Evolutionary conservation across 768 basidiomycete genomes (phyloP).

Genomic region (Mycena chlorophos): DNA sequence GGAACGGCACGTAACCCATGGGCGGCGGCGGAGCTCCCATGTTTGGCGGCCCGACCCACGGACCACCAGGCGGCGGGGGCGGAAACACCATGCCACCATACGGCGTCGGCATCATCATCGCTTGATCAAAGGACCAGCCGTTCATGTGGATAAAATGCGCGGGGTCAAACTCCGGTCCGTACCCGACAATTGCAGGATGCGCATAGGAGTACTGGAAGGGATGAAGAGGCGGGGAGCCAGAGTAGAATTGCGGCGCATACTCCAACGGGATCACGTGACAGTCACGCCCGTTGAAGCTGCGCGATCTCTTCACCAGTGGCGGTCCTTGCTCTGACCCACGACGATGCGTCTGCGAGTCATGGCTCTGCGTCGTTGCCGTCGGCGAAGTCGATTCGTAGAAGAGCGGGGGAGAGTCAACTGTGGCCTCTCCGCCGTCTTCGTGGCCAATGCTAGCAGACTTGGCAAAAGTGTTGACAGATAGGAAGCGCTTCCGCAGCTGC

Average conservation of each 20-base stretch:
- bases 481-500: slow-evolving; percentile 37
- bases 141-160: slow-evolving; percentile 15
- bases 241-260: slow-evolving; percentile 16
- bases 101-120: slow-evolving; percentile 22
- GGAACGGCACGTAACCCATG: slow-evolving; percentile 4
- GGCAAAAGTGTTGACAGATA: slow-evolving; percentile 26
- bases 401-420: slow-evolving; percentile 17
- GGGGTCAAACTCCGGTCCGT: slow-evolving; percentile 20
- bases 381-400: slow-evolving; percentile 35
- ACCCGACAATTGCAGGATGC: slow-evolving; percentile 13
- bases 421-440: slow-evolving; percentile 14
- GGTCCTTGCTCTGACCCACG: slow-evolving; percentile 25
- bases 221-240: slow-evolving; percentile 12
- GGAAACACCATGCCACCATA: slow-evolving; percentile 13
- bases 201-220: slow-evolving; percentile 13
- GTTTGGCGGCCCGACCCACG: slow-evolving; percentile 14
- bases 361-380: background rate
- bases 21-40: background rate
- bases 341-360: slow-evolving; percentile 23
- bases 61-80: slow-evolving; percentile 6
- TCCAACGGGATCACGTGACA: slow-evolving; percentile 12
- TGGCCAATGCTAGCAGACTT: slow-evolving; percentile 30
- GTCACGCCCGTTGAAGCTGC: slow-evolving; percentile 10
- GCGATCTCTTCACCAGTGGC: slow-evolving; percentile 11
- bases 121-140: slow-evolving; percentile 31